A percentile compares a stretch with the other conserved stretches of the same genome.
phyloP scores from a whole-genome alignment of 139 green algal species.

The Chlorella sp. region DNA sequence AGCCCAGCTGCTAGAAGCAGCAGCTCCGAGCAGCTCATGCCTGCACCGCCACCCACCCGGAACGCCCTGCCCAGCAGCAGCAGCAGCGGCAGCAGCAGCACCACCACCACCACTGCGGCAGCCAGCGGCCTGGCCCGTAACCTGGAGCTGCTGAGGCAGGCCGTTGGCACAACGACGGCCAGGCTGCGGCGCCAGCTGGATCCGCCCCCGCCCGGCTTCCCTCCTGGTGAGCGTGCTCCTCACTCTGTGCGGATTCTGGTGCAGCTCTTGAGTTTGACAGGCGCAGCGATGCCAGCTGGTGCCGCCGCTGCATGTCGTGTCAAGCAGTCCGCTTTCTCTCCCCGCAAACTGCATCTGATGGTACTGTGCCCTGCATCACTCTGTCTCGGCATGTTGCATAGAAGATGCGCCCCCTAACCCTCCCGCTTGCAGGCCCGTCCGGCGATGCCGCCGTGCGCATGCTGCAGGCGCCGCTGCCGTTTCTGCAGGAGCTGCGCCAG shows the following conservation, averaged over 20 bases:
- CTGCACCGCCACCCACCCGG: too few species aligned
- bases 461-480: slow-evolving; percentile 68
- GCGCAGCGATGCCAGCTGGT: too few species aligned
- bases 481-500: slow-evolving; percentile 47
- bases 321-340: too few species aligned
- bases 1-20: too few species aligned
- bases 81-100: neutral
- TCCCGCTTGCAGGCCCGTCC: slow-evolving; percentile 50
- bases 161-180: neutral
- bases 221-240: neutral
- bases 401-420: too few species aligned
- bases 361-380: too few species aligned
- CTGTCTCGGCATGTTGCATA: too few species aligned
- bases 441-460: slow-evolving; percentile 73
- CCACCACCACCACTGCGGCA: neutral
- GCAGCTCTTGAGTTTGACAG: neutral
- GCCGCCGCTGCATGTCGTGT: neutral
- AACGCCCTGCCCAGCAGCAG: neutral
- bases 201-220: slow-evolving; percentile 26
- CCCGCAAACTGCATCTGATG: too few species aligned
- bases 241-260: neutral
- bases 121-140: too few species aligned
- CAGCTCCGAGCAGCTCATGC: too few species aligned
- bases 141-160: neutral
- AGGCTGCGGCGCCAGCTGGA: slow-evolving; percentile 9